Percentiles rank a stretch among this genome's conserved stretches.
Conservation (phyloP, 345 rosid genomes). For the Heritiera littoralis region DNA sequence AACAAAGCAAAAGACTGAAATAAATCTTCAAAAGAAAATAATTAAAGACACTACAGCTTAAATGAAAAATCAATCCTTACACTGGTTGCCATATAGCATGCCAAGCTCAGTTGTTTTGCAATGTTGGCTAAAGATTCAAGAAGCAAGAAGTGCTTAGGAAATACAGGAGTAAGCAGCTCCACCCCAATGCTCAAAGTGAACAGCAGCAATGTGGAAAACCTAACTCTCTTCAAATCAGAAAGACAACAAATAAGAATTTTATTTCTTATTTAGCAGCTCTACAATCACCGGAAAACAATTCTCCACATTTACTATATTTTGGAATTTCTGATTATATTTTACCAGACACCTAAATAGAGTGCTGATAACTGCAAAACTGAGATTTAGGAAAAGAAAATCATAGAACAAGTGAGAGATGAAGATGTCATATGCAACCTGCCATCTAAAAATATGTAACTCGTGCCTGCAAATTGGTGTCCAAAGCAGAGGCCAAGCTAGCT, state of each 20-base stretch:
- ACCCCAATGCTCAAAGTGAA: constrained; percentile 90
- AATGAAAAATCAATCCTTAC: constrained; percentile 49
- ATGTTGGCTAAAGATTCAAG: constrained; percentile 80
- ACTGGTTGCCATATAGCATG: constrained; percentile 80
- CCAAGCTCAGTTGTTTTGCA: constrained; percentile 92
- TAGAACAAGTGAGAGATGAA: neutral
- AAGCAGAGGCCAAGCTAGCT: constrained; percentile 82
- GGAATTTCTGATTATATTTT: constrained; percentile 6
- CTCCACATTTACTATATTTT: neutral
- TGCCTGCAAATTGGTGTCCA: constrained; percentile 92
- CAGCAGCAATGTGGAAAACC: constrained; percentile 77
- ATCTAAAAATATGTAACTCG: neutral
- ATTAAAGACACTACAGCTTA: neutral
- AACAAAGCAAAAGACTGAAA: neutral
- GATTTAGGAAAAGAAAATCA: neutral
- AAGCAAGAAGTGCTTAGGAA: constrained; percentile 78
- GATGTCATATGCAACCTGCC: neutral
- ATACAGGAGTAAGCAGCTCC: constrained; percentile 79
- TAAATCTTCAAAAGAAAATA: neutral
- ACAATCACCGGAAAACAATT: constrained; percentile 2
- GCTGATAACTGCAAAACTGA: constrained; percentile 15
- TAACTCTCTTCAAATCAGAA: constrained; percentile 62
- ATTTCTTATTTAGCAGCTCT: too few relatives aligned
- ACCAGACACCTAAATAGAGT: constrained; percentile 9
- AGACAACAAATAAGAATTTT: constrained; percentile 7